Percentiles rank a stretch among this genome's conserved stretches.
phyloP scores from a whole-genome alignment of 208 protist genomes.

The Wallacemonas sp. region DNA sequence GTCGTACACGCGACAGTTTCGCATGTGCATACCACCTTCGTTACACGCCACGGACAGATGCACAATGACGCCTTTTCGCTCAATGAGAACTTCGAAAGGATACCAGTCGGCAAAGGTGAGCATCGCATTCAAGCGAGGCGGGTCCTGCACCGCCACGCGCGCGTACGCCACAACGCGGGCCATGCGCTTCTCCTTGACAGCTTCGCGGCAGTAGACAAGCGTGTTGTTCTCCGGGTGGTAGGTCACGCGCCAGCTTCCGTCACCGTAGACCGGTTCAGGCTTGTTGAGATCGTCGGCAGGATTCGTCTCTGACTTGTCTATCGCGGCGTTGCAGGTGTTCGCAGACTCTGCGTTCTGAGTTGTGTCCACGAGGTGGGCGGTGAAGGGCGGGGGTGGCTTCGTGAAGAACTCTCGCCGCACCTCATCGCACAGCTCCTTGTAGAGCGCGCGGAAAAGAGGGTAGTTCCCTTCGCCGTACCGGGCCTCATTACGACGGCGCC shows the following conservation, averaged over 20 bases:
- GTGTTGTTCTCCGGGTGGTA: constrained; percentile 50
- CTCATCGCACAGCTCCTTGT: constrained; percentile 84
- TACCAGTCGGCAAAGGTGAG: constrained; percentile 81
- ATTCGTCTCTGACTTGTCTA: too few species aligned
- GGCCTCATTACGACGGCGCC: constrained; percentile 37
- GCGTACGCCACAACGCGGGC: constrained; percentile 61
- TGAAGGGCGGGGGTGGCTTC: constrained; percentile 65
- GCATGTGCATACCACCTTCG: constrained; percentile 85
- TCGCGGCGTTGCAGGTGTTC: too few species aligned
- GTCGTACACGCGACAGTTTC: constrained; percentile 84
- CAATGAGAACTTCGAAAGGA: constrained; percentile 71
- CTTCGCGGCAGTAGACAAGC: constrained; percentile 46
- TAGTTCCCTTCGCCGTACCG: constrained; percentile 75
- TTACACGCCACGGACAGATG: constrained; percentile 77
- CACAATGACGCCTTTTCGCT: constrained; percentile 69
- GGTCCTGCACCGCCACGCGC: constrained; percentile 59
- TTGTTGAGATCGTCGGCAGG: neutral
- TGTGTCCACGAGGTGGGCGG: neutral
- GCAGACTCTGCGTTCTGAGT: neutral
- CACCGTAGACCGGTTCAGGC: constrained; percentile 20
- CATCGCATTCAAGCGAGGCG: constrained; percentile 52
- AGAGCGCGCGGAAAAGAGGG: constrained; percentile 75
- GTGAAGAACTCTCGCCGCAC: constrained; percentile 65
- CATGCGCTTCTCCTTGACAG: constrained; percentile 31
- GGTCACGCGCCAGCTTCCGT: constrained; percentile 47